A percentile compares a stretch with the other conserved stretches of the same genome.
Evolutionary conservation across 805 yeast genomes (phyloP).

Genomic region (Lipomyces chichibuensis): DNA sequence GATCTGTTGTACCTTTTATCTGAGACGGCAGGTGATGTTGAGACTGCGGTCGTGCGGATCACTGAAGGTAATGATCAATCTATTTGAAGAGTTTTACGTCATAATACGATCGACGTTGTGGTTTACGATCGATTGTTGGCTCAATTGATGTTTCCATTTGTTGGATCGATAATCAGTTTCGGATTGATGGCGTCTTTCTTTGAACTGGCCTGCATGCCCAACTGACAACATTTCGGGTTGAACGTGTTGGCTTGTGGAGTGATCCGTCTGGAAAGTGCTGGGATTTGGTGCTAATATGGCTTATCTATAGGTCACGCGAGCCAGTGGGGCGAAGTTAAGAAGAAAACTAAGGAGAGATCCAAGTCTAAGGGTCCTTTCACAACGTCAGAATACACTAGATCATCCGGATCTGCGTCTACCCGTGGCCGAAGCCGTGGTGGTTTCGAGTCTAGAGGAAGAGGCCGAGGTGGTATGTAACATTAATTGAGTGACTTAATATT

Average conservation of each 20-base stretch:
- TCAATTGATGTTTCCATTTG: not conserved
- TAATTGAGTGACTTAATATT: not conserved
- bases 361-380: slow-evolving; percentile 34
- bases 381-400: slow-evolving; percentile 14
- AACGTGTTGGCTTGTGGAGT: not conserved
- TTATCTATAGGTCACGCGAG: slow-evolving; percentile 61
- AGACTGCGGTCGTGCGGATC: slow-evolving; percentile 80
- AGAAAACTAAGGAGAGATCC: slow-evolving; percentile 45
- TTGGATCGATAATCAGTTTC: not conserved
- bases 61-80: slow-evolving; percentile 56
- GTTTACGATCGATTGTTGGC: not conserved
- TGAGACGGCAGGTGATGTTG: slow-evolving; percentile 74
- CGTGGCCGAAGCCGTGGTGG: slow-evolving; percentile 35
- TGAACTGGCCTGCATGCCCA: not conserved
- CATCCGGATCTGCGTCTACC: slow-evolving; percentile 17
- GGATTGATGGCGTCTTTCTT: not conserved
- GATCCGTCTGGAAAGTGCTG: not conserved
- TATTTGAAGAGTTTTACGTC: slow-evolving; percentile 2
- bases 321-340: slow-evolving; percentile 93
- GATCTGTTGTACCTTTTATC: slow-evolving; percentile 75
- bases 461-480: slow-evolving; percentile 24
- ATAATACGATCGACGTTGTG: not conserved
- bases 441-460: slow-evolving; percentile 29
- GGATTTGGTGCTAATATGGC: slow-evolving; percentile 2
- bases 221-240: not conserved